Percentiles rank a stretch among this genome's conserved stretches.
These are phyloP conservation scores for Gentiana macrophylla DNA, from an alignment of 257 asterid species.

Conservation along the genomic window DNA sequence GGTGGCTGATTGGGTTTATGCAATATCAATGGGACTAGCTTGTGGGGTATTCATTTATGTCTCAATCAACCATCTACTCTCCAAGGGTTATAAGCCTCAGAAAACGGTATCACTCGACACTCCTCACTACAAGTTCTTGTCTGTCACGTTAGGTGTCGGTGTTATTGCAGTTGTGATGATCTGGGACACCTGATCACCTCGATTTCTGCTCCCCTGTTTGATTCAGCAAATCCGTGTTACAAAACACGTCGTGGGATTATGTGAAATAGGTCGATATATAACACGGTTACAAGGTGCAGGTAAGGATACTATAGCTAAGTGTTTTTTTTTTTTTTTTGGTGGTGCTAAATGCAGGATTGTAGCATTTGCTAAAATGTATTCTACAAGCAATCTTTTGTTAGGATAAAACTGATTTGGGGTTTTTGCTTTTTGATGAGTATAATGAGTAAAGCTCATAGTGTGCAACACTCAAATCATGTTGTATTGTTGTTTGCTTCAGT, in stretches of 20 bases:
- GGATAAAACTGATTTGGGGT: too few relatives aligned
- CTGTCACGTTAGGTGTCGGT: conserved; percentile 62
- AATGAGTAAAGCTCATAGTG: too few relatives aligned
- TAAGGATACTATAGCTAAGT: too few relatives aligned
- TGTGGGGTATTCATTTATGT: conserved; percentile 83
- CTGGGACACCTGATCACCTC: conserved; percentile 61
- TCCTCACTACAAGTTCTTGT: conserved; percentile 48
- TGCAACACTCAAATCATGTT: too few relatives aligned
- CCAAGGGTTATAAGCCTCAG: conserved; percentile 57
- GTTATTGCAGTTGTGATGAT: conserved; percentile 90
- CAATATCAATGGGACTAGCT: conserved; percentile 85
- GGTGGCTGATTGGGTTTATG: conserved; percentile 82
- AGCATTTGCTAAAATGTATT: too few relatives aligned
- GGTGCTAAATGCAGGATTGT: too few relatives aligned
- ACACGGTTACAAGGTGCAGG: neutral
- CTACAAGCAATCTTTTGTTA: too few relatives aligned
- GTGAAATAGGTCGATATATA: too few relatives aligned
- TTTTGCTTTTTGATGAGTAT: too few relatives aligned
- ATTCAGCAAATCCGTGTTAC: neutral
- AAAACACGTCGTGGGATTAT: too few relatives aligned
- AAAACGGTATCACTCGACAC: conserved; percentile 28
- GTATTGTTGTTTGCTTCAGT: too few relatives aligned
- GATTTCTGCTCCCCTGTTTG: neutral
- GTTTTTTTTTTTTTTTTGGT: too few relatives aligned
- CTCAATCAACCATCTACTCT: conserved; percentile 64